Base-by-base conservation (phyloP, 2,329 filamentous ascomycete genomes). In the Pseudocercospora musae region DNA sequence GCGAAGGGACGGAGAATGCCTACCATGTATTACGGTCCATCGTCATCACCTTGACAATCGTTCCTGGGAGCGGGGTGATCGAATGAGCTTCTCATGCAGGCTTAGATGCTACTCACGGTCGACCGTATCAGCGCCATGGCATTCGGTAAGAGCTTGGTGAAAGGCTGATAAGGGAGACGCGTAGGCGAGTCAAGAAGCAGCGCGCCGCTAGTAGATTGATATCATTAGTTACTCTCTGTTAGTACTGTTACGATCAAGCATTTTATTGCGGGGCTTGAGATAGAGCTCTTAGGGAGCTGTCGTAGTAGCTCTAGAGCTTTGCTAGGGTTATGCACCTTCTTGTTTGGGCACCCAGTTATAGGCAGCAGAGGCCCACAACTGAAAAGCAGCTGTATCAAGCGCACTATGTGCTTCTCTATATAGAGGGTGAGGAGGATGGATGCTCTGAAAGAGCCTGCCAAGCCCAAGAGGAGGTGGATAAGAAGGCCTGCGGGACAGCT, bases 161-260 rank as follows among this genome's bases (percentile, higher is more conserved):
- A 63, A 56, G 57, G 57, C 62, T 66, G 64, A 66, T 66, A 66
- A 66, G 64, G 48, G n/a, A 40, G 20, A 42, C 15, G 58, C 37
- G 33, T 25, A 59, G 48, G 59, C 56, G 50, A 49, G 27, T 33
- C 21, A 52, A 29, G 25, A 50, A 61, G 59, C 59, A 49, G 42
- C n/a, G 31, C 27, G 46, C 33, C 31, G 33, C 10, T 49, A 48
- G 46, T 48, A 29, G 23, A 21, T 20, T 57, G 55, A 48, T 29
- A 21, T 59, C 46, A 59, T 59, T 52, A 20, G 46, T 44, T 37
- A 21, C 44, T 42, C 25, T 31, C 13, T 15, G 6, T 25, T 6
- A 25, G 31, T n/a, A n/a, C n/a, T n/a, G n/a, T 25, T 3, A 11
- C 11, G 25, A 52, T 52, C 48, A 60, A 54, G 55, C 56, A 50